Base-by-base conservation (phyloP, 768 basidiomycete genomes). In the Serendipita indica region DNA sequence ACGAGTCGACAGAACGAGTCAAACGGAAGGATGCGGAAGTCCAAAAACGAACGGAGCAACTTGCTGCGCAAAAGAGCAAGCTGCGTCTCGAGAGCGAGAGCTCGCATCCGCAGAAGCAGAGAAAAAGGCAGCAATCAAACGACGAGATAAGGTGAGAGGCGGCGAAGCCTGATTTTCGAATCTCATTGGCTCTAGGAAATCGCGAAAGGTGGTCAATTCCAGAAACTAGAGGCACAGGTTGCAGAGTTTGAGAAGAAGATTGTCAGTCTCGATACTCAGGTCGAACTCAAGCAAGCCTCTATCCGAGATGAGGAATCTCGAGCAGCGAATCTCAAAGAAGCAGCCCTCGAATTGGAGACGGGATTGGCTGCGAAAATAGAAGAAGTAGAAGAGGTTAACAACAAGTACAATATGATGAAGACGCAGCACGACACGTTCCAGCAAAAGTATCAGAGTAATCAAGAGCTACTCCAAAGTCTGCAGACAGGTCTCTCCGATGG, bases 401-500 rank as follows among this genome's bases (percentile, higher is more conserved):
- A 72, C 2, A 70, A 77, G 0, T 86, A 84, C 69, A 74, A 75
- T 57, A 72, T 72, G 6, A 73, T 89, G 60, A 89, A 90, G 65
- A 77, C 83, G 3, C 77, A 79, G 54, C 82, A 93, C 66, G 78
- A 77, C 41, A 68, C 74, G 0, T 75, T 81, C 1, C 75, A 81
- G 59, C 72, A 76, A 3, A 77, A 81, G 28, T 77, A 94, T 6
- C 68, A 77, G 13, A 85, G 80, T 18, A 78, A 84, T 14, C 93
- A 98, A 69, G 89, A 92, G 64, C 84, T 98, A n/a, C 77, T 98
- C 0, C 94, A 98, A 69, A 89, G 90, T 0, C 81, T 98, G 18
- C 76, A 94, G 46, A 98, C 94, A 0, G 96, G 96, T 41, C 80
- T 97, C 7, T 82, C 91, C 1, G 76, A 73, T 37, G 77, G 77